Percentiles rank a stretch among this genome's conserved stretches.
Evolutionary conservation across 805 yeast species (phyloP).

Genomic region (Kuraishia piskuri): DNA sequence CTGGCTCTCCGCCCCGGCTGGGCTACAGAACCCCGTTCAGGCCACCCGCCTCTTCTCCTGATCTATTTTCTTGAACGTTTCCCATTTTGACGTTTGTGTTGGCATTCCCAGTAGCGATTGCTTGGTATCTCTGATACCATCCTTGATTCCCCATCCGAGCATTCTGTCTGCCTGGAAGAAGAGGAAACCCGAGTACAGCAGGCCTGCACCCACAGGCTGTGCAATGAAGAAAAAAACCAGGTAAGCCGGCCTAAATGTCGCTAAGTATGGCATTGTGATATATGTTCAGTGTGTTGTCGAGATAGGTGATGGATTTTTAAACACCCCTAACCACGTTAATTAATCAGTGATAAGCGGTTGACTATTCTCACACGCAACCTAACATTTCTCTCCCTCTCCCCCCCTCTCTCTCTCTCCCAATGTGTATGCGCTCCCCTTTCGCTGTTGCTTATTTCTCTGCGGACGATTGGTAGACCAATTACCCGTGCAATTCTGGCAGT

Average conservation of each 20-base stretch:
- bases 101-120: constrained; percentile 23
- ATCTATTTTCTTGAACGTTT: constrained; percentile 22
- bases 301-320: not conserved
- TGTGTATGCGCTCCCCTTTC: too few relatives aligned
- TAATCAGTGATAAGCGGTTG: too few relatives aligned
- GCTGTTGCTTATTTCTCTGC: not conserved
- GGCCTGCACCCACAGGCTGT: constrained; percentile 27
- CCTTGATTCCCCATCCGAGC: constrained; percentile 22
- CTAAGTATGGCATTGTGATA: constrained; percentile 11
- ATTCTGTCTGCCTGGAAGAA: constrained; percentile 28
- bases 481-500: not conserved
- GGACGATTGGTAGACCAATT: not conserved
- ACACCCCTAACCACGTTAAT: too few relatives aligned
- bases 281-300: not conserved
- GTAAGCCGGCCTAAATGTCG: constrained; percentile 27
- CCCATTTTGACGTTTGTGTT: constrained; percentile 19
- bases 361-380: too few relatives aligned
- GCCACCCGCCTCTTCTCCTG: constrained; percentile 14
- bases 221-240: constrained; percentile 25
- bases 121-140: constrained; percentile 16
- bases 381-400: too few relatives aligned
- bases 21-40: not conserved
- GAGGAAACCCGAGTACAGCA: constrained; percentile 21
- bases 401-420: not conserved
- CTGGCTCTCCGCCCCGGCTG: not conserved